Conservation (phyloP, 768 basidiomycete genomes). For the Pleurotus tuoliensis region DNA sequence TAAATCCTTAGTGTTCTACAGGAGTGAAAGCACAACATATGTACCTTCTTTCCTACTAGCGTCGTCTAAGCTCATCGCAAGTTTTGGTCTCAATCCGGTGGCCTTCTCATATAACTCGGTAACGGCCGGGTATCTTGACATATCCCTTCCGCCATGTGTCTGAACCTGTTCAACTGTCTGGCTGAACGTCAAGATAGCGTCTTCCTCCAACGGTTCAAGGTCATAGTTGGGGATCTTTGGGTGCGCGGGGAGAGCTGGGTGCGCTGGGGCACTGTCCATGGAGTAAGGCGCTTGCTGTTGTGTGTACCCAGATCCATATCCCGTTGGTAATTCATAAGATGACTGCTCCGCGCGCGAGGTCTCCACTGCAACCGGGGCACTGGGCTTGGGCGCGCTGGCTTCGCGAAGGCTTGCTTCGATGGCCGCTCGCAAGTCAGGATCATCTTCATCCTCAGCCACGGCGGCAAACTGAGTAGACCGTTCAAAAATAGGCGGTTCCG, state of each 20-base stretch:
- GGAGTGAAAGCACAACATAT: constrained; percentile 6
- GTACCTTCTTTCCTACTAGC: constrained; percentile 80
- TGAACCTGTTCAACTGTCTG: constrained; percentile 86
- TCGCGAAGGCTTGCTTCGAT: constrained; percentile 96
- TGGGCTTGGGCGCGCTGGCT: constrained; percentile 70
- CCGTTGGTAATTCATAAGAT: constrained; percentile 22
- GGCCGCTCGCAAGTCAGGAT: constrained; percentile 87
- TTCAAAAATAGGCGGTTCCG: constrained; percentile 71
- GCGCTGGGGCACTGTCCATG: constrained; percentile 27
- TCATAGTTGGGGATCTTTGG: constrained; percentile 74
- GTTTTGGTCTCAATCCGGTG: constrained; percentile 70
- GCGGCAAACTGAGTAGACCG: constrained; percentile 38
- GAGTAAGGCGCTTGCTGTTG: constrained; percentile 35
- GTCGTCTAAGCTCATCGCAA: constrained; percentile 83
- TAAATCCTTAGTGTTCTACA: background rate
- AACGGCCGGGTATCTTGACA: constrained; percentile 79
- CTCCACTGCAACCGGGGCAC: constrained; percentile 66
- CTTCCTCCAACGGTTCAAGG: constrained; percentile 74
- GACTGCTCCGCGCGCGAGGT: constrained; percentile 43
- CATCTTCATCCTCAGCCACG: constrained; percentile 70
- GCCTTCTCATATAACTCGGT: constrained; percentile 85
- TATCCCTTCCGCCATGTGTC: constrained; percentile 71
- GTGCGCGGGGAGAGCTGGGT: constrained; percentile 41
- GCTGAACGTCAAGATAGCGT: constrained; percentile 85
- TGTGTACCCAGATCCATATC: constrained; percentile 30